These are phyloP conservation scores for Sclerotinia trifoliorum DNA, from an alignment of 2,329 filamentous ascomycete species.

Conservation along the genomic window DNA sequence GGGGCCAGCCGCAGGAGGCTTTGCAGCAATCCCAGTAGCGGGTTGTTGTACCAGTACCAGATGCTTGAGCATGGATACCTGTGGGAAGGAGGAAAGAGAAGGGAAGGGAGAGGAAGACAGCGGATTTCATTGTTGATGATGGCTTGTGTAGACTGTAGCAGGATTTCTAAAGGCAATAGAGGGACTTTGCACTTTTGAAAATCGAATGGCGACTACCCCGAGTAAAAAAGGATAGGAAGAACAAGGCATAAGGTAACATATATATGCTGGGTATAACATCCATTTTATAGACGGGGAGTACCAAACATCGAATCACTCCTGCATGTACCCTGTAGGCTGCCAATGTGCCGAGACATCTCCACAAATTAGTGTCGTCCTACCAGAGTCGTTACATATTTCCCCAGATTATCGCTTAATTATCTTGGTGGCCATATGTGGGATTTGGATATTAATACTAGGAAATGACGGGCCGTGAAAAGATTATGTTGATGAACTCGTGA, in stretches of 20 bases:
- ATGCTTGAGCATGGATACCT: slow-evolving; percentile 28
- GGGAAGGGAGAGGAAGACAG: neutral
- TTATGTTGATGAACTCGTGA: slow-evolving; percentile 18
- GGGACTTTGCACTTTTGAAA: neutral
- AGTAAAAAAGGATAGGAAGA: neutral
- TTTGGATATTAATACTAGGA: slow-evolving; percentile 16
- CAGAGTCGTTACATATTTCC: neutral
- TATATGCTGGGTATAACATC: neutral
- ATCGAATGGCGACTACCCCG: neutral
- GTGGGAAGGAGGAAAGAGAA: slow-evolving; percentile 32
- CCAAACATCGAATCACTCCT: neutral
- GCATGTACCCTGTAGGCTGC: neutral
- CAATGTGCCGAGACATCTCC: neutral
- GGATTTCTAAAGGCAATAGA: neutral
- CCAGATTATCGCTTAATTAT: neutral
- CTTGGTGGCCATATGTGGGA: neutral
- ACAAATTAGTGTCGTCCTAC: neutral
- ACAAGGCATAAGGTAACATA: neutral
- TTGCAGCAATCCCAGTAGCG: slow-evolving; percentile 70
- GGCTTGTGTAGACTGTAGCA: neutral
- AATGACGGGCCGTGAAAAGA: slow-evolving; percentile 18
- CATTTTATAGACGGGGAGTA: neutral
- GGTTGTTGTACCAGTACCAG: slow-evolving; percentile 38
- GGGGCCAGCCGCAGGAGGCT: slow-evolving; percentile 61
- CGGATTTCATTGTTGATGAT: slow-evolving; percentile 6